Conservation (phyloP, 2,329 filamentous ascomycete species). For the Neofusicoccum umdonicola region DNA sequence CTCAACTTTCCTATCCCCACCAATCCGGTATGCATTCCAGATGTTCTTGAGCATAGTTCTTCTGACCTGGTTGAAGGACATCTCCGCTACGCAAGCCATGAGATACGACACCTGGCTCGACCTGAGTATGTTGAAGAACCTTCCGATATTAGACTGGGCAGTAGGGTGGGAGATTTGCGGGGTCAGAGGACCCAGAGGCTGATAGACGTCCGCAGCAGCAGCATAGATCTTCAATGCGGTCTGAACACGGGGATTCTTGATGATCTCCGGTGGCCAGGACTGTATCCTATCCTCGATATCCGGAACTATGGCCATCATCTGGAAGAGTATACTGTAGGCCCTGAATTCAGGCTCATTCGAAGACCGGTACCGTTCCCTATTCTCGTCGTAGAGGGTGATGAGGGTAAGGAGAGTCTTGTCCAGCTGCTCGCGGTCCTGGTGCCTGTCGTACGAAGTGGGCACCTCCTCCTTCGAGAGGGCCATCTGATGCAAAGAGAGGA, state of each 20-base stretch:
- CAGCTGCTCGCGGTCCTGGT: constrained; percentile 64
- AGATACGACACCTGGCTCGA: constrained; percentile 59
- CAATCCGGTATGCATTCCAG: constrained; percentile 54
- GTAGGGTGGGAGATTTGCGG: constrained; percentile 50
- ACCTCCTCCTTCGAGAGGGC: constrained; percentile 33
- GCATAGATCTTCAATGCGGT: constrained; percentile 58
- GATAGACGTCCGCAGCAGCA: constrained; percentile 54
- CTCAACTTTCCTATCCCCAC: constrained; percentile 49
- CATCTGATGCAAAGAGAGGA: constrained; percentile 60
- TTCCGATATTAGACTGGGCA: constrained; percentile 57
- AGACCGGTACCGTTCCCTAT: constrained; percentile 46
- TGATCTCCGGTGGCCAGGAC: constrained; percentile 51
- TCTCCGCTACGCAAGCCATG: constrained; percentile 63
- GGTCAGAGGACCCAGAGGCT: constrained; percentile 52
- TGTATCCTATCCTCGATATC: constrained; percentile 60
- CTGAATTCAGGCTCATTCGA: constrained; percentile 63
- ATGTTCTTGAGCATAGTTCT: constrained; percentile 55
- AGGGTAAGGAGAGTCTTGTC: constrained; percentile 62
- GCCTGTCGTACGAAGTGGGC: constrained; percentile 40
- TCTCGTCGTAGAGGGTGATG: constrained; percentile 60
- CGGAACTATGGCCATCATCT: constrained; percentile 49
- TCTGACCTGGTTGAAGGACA: constrained; percentile 60
- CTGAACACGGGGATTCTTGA: constrained; percentile 53
- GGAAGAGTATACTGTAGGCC: constrained; percentile 58
- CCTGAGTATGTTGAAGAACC: constrained; percentile 57